These are phyloP conservation scores for Dalbergia cultrata DNA, from an alignment of 306 rosid genomes.

Conservation along the genomic window DNA sequence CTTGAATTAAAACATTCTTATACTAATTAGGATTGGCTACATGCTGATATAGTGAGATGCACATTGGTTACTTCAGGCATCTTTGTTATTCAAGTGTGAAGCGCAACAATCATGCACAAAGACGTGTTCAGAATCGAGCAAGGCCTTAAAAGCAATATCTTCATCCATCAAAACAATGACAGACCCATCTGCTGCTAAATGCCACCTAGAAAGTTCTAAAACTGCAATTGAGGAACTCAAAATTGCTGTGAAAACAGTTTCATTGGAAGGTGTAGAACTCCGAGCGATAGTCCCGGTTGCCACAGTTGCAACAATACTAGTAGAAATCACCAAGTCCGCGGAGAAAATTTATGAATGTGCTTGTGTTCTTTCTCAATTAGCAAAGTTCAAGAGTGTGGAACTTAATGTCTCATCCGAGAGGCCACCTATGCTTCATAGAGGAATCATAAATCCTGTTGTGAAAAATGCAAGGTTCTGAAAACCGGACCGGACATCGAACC, in stretches of 20 bases:
- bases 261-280: slow-evolving; percentile 56
- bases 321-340: slow-evolving; percentile 67
- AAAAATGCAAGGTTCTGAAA: too few species aligned
- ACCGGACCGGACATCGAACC: too few species aligned
- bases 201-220: slow-evolving; percentile 61
- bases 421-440: slow-evolving; percentile 71
- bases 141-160: slow-evolving; percentile 69
- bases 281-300: slow-evolving; percentile 64
- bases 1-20: too few species aligned
- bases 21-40: too few species aligned
- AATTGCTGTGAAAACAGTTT: slow-evolving; percentile 49
- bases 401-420: slow-evolving; percentile 62
- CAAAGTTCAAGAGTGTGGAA: slow-evolving; percentile 61
- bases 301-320: slow-evolving; percentile 68
- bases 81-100: slow-evolving; percentile 55
- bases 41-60: too few species aligned
- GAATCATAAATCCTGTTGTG: slow-evolving; percentile 67
- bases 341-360: slow-evolving; percentile 68
- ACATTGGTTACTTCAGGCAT: slow-evolving; percentile 47
- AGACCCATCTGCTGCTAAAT: slow-evolving; percentile 54
- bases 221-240: slow-evolving; percentile 68
- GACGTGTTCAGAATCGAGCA: slow-evolving; percentile 68
- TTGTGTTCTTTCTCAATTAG: slow-evolving; percentile 69
- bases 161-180: slow-evolving; percentile 68
- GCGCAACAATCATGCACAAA: slow-evolving; percentile 64